These are phyloP conservation scores for Paramecium sexaurelia DNA, from an alignment of 73 alveolate genomes.

Conservation along the genomic window DNA sequence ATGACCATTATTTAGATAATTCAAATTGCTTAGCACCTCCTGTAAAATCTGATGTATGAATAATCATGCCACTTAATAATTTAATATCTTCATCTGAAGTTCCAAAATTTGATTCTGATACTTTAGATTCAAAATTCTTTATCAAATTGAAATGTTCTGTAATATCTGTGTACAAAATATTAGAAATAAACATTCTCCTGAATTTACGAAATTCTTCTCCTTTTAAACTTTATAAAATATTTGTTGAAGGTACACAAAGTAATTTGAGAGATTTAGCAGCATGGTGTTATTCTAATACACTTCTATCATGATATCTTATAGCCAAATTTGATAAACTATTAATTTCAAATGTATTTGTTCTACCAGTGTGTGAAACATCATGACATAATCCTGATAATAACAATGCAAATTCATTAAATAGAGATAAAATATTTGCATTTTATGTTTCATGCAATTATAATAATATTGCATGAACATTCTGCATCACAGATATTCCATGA, in stretches of 20 bases:
- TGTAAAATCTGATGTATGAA: conserved; percentile 65
- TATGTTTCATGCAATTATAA: not conserved
- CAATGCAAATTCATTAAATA: not conserved
- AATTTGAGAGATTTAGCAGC: conserved; percentile 77
- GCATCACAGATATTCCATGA: conserved; percentile 66
- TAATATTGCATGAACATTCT: not conserved
- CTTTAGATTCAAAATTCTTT: conserved; percentile 52
- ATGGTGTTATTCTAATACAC: conserved; percentile 63
- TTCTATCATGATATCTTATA: conserved; percentile 55
- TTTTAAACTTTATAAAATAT: not conserved
- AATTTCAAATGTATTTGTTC: conserved; percentile 73
- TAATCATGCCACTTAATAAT: conserved; percentile 59
- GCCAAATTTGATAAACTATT: conserved; percentile 70
- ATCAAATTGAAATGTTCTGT: conserved; percentile 57
- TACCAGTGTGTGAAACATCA: conserved; percentile 64
- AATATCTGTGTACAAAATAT: conserved; percentile 58
- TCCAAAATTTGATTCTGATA: conserved; percentile 30
- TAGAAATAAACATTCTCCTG: conserved; percentile 25
- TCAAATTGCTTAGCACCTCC: conserved; percentile 55
- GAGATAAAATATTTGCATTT: not conserved
- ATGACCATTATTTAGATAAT: conserved; percentile 50
- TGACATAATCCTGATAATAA: conserved; percentile 63
- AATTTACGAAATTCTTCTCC: not conserved
- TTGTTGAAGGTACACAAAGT: conserved; percentile 65
- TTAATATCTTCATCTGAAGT: conserved; percentile 43